phyloP scores from a whole-genome alignment of 192 early-diverging fungal genomes.

The Linnemannia hyalina region DNA sequence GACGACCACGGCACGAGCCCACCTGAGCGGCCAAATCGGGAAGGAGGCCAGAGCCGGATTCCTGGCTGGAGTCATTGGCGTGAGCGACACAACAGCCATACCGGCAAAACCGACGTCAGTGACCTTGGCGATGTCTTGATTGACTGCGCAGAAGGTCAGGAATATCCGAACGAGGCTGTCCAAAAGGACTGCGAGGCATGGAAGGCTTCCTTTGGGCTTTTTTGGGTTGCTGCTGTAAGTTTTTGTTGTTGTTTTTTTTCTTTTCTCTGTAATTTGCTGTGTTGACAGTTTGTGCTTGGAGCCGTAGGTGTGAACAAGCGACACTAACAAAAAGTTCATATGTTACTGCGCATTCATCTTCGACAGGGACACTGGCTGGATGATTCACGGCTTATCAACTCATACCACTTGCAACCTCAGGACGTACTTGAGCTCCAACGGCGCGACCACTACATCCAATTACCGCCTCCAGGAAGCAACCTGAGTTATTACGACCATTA shows the following conservation, averaged over 20 bases:
- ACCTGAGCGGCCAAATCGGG: slow-evolving; percentile 13
- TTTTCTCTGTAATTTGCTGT: not conserved
- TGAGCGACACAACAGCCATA: slow-evolving; percentile 43
- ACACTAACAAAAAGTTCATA: not conserved
- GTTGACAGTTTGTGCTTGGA: not conserved
- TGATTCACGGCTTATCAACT: slow-evolving; percentile 48
- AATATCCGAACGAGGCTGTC: not conserved
- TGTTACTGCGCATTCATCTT: not conserved
- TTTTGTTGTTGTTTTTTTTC: not conserved
- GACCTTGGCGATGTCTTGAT: slow-evolving; percentile 26
- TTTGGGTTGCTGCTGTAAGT: slow-evolving; percentile 52
- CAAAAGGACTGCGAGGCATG: slow-evolving; percentile 37
- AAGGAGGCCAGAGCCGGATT: slow-evolving; percentile 8
- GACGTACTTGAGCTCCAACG: slow-evolving; percentile 46
- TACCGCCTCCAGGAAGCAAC: slow-evolving; percentile 25
- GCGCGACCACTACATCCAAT: slow-evolving; percentile 38
- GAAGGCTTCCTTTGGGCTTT: slow-evolving; percentile 43
- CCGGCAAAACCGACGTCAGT: slow-evolving; percentile 10
- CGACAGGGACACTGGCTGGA: slow-evolving; percentile 52
- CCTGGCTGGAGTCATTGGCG: slow-evolving; percentile 37
- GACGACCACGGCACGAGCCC: slow-evolving; percentile 20
- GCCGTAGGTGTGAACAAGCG: too few relatives aligned
- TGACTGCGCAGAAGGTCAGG: not conserved
- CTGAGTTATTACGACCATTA: slow-evolving; percentile 45
- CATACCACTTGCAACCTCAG: slow-evolving; percentile 33